Base-by-base conservation (phyloP, 2,329 filamentous ascomycete species). In the Claviceps arundinis region DNA sequence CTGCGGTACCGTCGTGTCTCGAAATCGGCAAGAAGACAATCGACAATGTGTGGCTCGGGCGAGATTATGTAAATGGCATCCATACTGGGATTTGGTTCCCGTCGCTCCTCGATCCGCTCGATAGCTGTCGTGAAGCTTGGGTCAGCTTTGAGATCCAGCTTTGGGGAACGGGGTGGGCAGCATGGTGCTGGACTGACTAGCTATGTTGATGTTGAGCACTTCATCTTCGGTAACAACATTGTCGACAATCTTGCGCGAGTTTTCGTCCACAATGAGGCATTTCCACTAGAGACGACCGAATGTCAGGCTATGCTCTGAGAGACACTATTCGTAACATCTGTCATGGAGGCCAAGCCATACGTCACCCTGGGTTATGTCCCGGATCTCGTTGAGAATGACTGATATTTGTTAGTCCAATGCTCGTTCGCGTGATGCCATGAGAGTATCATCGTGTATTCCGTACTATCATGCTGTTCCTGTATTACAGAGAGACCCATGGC, bases 171-270 rank as follows among this genome's bases (percentile, higher is more conserved):
- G 11, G 8, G 51, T 44, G 48, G 37, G 47, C 16, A 26, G 48
- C 19, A 17, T 8, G 19, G 40, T 16, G n/a, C n/a, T n/a, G 13
- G 34, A 65, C 84, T 65, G 77, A 95, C 90, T 95, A 59, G 90
- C 91, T 69, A 98, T 87, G 67, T 95, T 95, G 70, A 89, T 82
- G 66, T 95, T 94, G 70, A 98, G 84, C 59, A 98, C 94, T 63
- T 96, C 89, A 80, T 98, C 91, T 73, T 96, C 87, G 63, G 89
- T 91, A 65, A 91, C 81, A 47, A 88, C 86, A 74, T 91, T 95
- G 70, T 95, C 85, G 61, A 98, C 78, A 61, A 98, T 79, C 68
- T 85, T 90, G 66, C 84, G 84, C 65, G 88, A 90, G 52, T 75
- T 77, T 59, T 87, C 83, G 70, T 98, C 93, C 62, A 96, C 75